Conservation (phyloP, 371 early-diverging fungal genomes). For the Pancytospora philotis region DNA sequence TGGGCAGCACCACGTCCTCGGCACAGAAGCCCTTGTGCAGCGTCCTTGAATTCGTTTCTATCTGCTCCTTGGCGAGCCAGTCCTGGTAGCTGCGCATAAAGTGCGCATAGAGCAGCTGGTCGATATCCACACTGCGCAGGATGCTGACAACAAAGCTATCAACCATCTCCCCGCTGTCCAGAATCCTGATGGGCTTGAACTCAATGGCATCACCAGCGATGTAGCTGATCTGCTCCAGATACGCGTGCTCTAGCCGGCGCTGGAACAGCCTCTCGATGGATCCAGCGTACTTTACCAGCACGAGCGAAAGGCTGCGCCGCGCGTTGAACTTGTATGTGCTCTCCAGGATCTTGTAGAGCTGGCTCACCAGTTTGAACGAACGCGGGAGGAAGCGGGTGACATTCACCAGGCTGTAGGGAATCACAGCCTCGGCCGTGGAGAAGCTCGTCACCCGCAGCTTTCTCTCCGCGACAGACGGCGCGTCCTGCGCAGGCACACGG, state of each 20-base stretch:
- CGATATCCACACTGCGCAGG: conserved; percentile 14
- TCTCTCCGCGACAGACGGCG: too few relatives aligned
- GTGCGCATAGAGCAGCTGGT: conserved; percentile 21
- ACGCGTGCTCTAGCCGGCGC: conserved; percentile 10
- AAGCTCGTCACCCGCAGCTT: too few relatives aligned
- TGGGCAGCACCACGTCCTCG: conserved; percentile 6
- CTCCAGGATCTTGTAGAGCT: conserved; percentile 33
- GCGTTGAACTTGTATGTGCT: conserved; percentile 40
- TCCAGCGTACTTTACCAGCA: conserved; percentile 25
- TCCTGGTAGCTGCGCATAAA: neutral
- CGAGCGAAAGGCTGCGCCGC: conserved; percentile 21
- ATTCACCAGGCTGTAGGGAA: neutral
- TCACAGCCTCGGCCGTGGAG: neutral
- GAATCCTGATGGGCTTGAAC: conserved; percentile 24
- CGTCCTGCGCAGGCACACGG: too few relatives aligned
- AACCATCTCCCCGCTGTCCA: conserved; percentile 25
- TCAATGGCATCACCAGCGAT: conserved; percentile 16
- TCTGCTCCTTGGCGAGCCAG: conserved; percentile 9
- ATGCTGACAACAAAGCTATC: conserved; percentile 39
- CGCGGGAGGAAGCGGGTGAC: conserved; percentile 23
- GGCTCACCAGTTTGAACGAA: conserved; percentile 16
- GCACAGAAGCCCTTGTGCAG: conserved; percentile 29
- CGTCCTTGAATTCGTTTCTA: neutral
- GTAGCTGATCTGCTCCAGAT: conserved; percentile 38
- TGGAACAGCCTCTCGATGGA: conserved; percentile 44